These are phyloP conservation scores for Elsinoe fawcettii DNA, from an alignment of 2,329 filamentous ascomycete species.

Conservation along the genomic window DNA sequence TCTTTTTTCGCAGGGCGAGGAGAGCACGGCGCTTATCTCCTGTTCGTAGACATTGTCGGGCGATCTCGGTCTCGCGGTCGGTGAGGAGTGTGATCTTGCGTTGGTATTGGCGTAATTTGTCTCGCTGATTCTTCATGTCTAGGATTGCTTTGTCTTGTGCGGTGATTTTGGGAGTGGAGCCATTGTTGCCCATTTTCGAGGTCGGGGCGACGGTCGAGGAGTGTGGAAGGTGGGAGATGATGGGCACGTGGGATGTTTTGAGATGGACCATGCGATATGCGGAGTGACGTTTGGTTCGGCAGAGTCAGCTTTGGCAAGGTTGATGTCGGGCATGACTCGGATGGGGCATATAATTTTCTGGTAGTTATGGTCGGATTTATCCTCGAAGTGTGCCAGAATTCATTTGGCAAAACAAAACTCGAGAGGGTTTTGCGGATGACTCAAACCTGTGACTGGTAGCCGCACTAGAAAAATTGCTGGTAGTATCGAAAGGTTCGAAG, in stretches of 20 bases:
- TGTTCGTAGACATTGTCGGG: conserved; percentile 69
- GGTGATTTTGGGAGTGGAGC: conserved; percentile 54
- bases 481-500: not conserved
- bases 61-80: conserved; percentile 77
- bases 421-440: not conserved
- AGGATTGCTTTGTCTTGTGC: conserved; percentile 94
- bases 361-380: not conserved
- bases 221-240: not conserved
- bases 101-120: conserved; percentile 95
- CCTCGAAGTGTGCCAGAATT: not conserved
- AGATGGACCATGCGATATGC: not conserved
- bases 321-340: not conserved
- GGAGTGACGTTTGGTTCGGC: not conserved
- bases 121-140: conserved; percentile 94
- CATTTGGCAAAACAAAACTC: not conserved
- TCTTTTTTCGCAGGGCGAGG: conserved; percentile 84
- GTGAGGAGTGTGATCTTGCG: conserved; percentile 81
- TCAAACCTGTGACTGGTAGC: not conserved
- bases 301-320: not conserved
- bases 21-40: conserved; percentile 76
- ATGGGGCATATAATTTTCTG: not conserved
- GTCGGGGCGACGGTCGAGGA: not conserved
- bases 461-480: not conserved
- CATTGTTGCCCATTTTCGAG: conserved; percentile 53
- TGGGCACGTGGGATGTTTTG: not conserved